A percentile compares a stretch with the other conserved stretches of the same genome.
Conservation (phyloP, 2,329 filamentous ascomycete genomes). For the Cladophialophora bantiana region DNA sequence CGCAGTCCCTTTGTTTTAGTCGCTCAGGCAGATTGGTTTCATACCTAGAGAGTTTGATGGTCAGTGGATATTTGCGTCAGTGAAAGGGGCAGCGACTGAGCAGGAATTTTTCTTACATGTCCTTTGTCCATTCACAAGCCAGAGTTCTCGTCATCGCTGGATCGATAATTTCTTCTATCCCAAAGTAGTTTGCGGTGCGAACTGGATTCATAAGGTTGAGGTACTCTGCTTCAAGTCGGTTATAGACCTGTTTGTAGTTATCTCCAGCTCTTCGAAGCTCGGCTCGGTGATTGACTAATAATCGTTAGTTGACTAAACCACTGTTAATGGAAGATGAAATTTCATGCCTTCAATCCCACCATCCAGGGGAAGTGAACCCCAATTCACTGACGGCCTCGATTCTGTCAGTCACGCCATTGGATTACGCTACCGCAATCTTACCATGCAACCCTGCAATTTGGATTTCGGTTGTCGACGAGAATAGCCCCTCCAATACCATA, state of each 20-base stretch:
- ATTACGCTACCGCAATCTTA: not conserved
- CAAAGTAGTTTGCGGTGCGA: conserved; percentile 68
- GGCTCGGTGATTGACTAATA: conserved; percentile 62
- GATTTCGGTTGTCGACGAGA: conserved; percentile 69
- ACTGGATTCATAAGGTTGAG: conserved; percentile 69
- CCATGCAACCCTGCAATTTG: conserved; percentile 65
- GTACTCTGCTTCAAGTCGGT: conserved; percentile 66
- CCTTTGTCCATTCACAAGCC: conserved; percentile 60
- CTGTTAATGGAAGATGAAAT: not conserved
- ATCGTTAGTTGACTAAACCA: not conserved
- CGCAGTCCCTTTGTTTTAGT: conserved; percentile 51
- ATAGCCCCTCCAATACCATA: conserved; percentile 70
- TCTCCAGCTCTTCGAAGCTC: conserved; percentile 61
- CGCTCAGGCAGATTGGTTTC: conserved; percentile 58
- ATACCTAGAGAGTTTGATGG: conserved; percentile 56
- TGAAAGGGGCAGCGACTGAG: not conserved
- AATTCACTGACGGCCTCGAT: conserved; percentile 66
- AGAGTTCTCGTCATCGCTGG: conserved; percentile 64
- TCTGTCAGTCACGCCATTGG: not conserved
- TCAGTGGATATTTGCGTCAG: not conserved
- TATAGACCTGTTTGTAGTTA: conserved; percentile 59
- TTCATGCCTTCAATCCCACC: conserved; percentile 64
- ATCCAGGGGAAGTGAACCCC: conserved; percentile 68
- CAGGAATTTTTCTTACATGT: conserved; percentile 9
- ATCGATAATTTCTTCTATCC: conserved; percentile 70